These are phyloP conservation scores for Clathrus columnatus DNA, from an alignment of 768 basidiomycete species.

Conservation along the genomic window DNA sequence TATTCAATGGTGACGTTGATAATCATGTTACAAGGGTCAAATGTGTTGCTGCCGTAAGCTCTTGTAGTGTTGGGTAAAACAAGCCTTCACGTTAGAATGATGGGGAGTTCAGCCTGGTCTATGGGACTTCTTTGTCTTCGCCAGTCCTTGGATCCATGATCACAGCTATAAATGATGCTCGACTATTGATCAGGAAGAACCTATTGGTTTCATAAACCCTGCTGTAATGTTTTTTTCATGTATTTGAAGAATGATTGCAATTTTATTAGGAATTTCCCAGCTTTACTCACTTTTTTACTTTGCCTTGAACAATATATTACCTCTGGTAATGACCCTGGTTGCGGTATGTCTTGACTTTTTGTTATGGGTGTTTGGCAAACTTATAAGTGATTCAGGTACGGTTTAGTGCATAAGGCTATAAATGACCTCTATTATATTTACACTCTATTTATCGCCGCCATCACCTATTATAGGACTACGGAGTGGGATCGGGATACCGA, in stretches of 20 bases:
- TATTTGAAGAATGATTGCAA: too few species aligned
- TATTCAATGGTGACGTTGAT: not conserved
- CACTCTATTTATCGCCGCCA: not conserved
- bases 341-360: conserved; percentile 25
- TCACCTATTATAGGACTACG: not conserved
- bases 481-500: conserved; percentile 31
- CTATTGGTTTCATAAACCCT: conserved; percentile 22
- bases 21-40: not conserved
- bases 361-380: not conserved
- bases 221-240: not conserved
- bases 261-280: too few species aligned
- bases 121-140: conserved; percentile 48
- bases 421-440: too few species aligned
- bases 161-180: conserved; percentile 30
- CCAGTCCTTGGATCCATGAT: conserved; percentile 38
- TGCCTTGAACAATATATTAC: conserved; percentile 22
- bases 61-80: not conserved
- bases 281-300: conserved; percentile 16
- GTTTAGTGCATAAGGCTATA: conserved; percentile 2
- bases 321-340: conserved; percentile 26
- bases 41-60: conserved; percentile 11
- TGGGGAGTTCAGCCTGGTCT: conserved; percentile 33
- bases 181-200: conserved; percentile 26
- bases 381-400: conserved; percentile 1
- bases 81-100: conserved; percentile 24